Evolutionary conservation across 306 rosid species (phyloP).

Genomic region (Malus domestica): DNA sequence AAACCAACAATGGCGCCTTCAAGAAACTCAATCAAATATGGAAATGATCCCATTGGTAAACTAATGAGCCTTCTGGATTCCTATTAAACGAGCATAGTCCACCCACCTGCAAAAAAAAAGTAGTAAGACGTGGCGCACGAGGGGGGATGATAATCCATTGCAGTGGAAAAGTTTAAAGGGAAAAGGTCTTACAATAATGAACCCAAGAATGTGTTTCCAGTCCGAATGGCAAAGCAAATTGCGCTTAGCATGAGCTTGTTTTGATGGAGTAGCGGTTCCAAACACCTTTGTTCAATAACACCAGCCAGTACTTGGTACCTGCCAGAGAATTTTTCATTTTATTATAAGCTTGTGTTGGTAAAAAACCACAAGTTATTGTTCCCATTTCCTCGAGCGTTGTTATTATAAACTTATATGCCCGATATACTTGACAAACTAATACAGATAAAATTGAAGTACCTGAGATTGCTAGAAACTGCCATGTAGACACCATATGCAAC

Average conservation of each 20-base stretch:
- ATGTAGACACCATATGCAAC: constrained; percentile 86
- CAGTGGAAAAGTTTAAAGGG: neutral
- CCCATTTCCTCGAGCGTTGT: neutral
- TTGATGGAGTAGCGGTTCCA: constrained; percentile 74
- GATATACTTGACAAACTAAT: neutral
- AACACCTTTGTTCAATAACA: constrained; percentile 64
- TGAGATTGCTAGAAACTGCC: constrained; percentile 91
- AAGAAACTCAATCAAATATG: constrained; percentile 14
- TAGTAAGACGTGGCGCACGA: constrained; percentile 2
- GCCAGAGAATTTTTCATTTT: constrained; percentile 13
- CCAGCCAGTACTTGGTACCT: constrained; percentile 85
- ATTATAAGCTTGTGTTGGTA: neutral
- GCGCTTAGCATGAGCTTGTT: constrained; percentile 77
- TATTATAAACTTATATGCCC: neutral
- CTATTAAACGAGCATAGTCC: constrained; percentile 82
- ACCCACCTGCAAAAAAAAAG: constrained; percentile 66
- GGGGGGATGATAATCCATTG: neutral
- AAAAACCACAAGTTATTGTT: neutral
- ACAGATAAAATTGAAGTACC: constrained; percentile 32
- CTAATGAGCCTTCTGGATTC: constrained; percentile 51
- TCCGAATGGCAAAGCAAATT: constrained; percentile 67
- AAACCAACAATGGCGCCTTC: constrained; percentile 17
- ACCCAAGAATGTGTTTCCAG: constrained; percentile 81
- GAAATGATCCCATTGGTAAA: neutral
- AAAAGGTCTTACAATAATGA: constrained; percentile 58